These are phyloP conservation scores for Rhytidhysteron rufulum DNA, from an alignment of 2,329 filamentous ascomycete genomes.

Conservation along the genomic window DNA sequence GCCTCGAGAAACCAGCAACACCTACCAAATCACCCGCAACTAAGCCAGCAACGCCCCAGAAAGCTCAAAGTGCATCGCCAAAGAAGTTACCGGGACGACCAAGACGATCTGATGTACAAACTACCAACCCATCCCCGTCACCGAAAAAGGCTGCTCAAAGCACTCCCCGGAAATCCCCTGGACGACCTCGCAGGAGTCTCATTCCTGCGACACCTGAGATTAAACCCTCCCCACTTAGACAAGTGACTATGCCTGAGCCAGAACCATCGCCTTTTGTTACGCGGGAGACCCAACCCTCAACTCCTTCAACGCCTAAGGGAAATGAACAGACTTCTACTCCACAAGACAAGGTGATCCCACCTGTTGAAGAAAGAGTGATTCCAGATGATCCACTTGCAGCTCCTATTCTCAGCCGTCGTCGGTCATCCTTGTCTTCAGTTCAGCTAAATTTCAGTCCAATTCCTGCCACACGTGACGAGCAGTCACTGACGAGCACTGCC, in stretches of 20 bases:
- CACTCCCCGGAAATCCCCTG: slow-evolving; percentile 23
- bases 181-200: slow-evolving; percentile 20
- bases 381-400: slow-evolving; percentile 31
- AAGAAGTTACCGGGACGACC: slow-evolving; percentile 18
- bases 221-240: slow-evolving; percentile 15
- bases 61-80: slow-evolving; percentile 12
- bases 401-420: slow-evolving; percentile 30
- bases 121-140: slow-evolving; percentile 4
- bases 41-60: slow-evolving; percentile 19
- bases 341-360: slow-evolving; percentile 9
- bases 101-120: slow-evolving; percentile 8
- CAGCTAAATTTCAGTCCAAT: slow-evolving; percentile 36
- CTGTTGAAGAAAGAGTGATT: slow-evolving; percentile 15
- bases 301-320: slow-evolving; percentile 11
- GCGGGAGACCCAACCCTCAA: slow-evolving; percentile 19
- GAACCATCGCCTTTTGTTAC: slow-evolving; percentile 34
- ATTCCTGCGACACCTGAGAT: slow-evolving; percentile 27
- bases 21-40: slow-evolving; percentile 14
- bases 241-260: slow-evolving; percentile 23
- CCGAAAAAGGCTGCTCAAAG: slow-evolving; percentile 12
- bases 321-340: slow-evolving; percentile 20
- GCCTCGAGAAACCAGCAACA: slow-evolving; percentile 12
- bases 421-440: slow-evolving; percentile 29
- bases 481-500: slow-evolving; percentile 27
- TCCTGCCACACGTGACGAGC: slow-evolving; percentile 22